phyloP scores from a whole-genome alignment of 2,329 filamentous ascomycete genomes.

The Incumbomyces lentus region DNA sequence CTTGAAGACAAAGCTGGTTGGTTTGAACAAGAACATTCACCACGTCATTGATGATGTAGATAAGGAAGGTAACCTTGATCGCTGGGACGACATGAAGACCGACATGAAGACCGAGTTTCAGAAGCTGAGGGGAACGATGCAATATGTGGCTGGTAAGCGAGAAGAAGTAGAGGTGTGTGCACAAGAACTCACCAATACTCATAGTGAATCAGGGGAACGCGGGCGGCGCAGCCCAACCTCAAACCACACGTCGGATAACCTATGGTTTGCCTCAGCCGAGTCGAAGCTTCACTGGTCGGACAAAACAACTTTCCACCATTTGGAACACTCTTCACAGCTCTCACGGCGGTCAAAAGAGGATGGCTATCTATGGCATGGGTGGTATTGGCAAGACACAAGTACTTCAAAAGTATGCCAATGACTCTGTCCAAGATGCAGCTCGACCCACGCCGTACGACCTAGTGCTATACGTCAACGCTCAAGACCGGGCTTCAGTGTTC shows the following conservation, averaged over 20 bases:
- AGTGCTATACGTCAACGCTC: constrained; percentile 1
- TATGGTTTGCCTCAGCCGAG: background rate
- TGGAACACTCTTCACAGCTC: background rate
- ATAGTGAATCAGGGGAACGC: too few species aligned
- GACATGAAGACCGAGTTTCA: too few species aligned
- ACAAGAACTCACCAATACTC: too few species aligned
- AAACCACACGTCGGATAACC: background rate
- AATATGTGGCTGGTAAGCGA: too few species aligned
- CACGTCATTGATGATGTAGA: background rate
- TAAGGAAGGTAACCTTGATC: background rate
- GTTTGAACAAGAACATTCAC: background rate
- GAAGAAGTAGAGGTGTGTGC: too few species aligned
- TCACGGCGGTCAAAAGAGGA: background rate
- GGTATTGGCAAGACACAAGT: constrained; percentile 8
- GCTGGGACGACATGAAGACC: background rate
- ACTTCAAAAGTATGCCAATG: background rate
- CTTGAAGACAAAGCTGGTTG: background rate
- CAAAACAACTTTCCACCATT: background rate
- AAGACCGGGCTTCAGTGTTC: background rate
- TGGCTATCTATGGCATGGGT: constrained; percentile 1
- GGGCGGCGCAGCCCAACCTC: too few species aligned
- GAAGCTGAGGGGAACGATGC: too few species aligned
- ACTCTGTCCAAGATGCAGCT: background rate
- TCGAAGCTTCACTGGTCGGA: background rate
- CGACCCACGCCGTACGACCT: background rate